Evolutionary conservation across 2,329 filamentous ascomycete genomes (phyloP).

Genomic region (Talaromyces sp.): DNA sequence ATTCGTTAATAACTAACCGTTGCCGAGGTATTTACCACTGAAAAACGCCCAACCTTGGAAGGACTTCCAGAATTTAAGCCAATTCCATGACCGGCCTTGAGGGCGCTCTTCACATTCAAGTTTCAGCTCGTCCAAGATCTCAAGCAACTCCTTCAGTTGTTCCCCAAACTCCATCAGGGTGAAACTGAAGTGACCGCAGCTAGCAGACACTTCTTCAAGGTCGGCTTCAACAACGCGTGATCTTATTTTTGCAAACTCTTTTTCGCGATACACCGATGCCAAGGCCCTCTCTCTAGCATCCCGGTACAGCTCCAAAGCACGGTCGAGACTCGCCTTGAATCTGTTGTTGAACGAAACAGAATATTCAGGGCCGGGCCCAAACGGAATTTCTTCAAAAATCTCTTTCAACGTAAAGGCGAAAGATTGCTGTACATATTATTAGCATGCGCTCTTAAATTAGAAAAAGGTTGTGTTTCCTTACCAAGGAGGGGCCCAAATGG

Average conservation of each 20-base stretch:
- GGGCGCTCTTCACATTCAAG: slow-evolving; percentile 57
- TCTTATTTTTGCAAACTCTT: slow-evolving; percentile 62
- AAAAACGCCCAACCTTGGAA: slow-evolving; percentile 6
- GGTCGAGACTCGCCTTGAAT: slow-evolving; percentile 71
- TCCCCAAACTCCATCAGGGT: slow-evolving; percentile 86
- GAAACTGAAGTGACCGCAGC: slow-evolving; percentile 93
- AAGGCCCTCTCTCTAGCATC: slow-evolving; percentile 69
- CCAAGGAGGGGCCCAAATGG: slow-evolving; percentile 84
- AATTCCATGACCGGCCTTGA: slow-evolving; percentile 67
- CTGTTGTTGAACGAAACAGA: slow-evolving; percentile 71
- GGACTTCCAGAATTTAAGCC: slow-evolving; percentile 70
- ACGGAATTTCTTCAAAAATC: slow-evolving; percentile 81
- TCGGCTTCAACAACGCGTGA: slow-evolving; percentile 78
- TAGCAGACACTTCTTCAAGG: slow-evolving; percentile 95
- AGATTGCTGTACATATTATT: slow-evolving; percentile 56
- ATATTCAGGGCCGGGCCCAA: slow-evolving; percentile 61
- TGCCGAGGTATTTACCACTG: not conserved
- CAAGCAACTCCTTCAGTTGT: slow-evolving; percentile 76
- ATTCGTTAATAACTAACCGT: not conserved
- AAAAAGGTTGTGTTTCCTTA: slow-evolving; percentile 19
- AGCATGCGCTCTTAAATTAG: not conserved
- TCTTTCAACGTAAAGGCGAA: slow-evolving; percentile 86
- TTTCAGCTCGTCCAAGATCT: slow-evolving; percentile 80
- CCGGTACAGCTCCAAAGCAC: slow-evolving; percentile 76
- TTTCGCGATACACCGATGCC: slow-evolving; percentile 70